Evolutionary conservation across 768 basidiomycete species (phyloP).

Genomic region (Bullera alba): DNA sequence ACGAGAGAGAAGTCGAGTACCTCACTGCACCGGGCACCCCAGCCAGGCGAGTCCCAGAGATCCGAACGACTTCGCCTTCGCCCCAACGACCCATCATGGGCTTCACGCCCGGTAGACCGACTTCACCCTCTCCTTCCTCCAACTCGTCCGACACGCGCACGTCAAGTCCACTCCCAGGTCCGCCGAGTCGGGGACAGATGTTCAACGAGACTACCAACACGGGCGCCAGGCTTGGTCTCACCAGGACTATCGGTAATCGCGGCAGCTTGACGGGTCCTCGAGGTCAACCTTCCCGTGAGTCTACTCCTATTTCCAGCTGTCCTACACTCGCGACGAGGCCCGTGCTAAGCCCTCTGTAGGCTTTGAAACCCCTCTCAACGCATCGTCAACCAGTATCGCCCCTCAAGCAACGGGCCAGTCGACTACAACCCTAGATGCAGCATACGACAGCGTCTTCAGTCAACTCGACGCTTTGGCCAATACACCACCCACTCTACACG

Average conservation of each 20-base stretch:
- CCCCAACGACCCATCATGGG: constrained; percentile 14
- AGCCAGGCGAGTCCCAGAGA: constrained; percentile 11
- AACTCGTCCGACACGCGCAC: neutral
- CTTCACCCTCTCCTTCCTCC: neutral
- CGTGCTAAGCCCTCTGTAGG: no score
- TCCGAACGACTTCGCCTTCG: constrained; percentile 32
- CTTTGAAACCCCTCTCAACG: neutral
- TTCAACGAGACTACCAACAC: constrained; percentile 7
- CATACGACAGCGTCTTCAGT: constrained; percentile 35
- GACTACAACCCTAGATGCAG: constrained; percentile 27
- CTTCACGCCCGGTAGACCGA: no score
- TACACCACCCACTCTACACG: neutral
- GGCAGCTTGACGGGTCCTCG: constrained; percentile 3
- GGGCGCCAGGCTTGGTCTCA: neutral
- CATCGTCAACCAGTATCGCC: constrained; percentile 1
- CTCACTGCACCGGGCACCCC: constrained; percentile 10
- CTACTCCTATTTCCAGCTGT: no score
- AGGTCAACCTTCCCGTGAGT: neutral
- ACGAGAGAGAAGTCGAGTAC: constrained; percentile 21
- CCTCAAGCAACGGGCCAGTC: constrained; percentile 33
- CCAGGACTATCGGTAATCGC: neutral
- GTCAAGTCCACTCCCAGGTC: constrained; percentile 7
- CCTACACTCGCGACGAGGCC: no score
- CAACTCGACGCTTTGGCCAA: constrained; percentile 29
- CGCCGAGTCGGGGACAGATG: constrained; percentile 9